Conservation (phyloP, 345 rosid genomes). For the Odontarrhena argentea region DNA sequence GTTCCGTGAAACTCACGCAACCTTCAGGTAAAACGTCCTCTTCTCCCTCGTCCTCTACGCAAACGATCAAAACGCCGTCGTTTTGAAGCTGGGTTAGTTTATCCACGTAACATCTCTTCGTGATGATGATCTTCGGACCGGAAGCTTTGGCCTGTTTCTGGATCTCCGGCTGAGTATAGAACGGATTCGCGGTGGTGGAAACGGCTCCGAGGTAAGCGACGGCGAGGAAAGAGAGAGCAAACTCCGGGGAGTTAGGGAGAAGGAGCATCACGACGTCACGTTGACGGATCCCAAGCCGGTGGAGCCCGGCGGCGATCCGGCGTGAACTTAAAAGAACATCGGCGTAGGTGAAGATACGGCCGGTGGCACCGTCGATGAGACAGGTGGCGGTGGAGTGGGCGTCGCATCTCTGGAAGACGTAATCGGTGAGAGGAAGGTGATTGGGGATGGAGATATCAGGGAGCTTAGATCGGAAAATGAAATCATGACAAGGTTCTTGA, state of each 20-base stretch:
- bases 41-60: slow-evolving; percentile 22
- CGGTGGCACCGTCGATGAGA: slow-evolving; percentile 73
- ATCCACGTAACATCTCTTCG: slow-evolving; percentile 52
- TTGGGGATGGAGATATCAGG: slow-evolving; percentile 76
- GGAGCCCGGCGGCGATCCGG: slow-evolving; percentile 62
- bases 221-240: slow-evolving; percentile 69
- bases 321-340: slow-evolving; percentile 65
- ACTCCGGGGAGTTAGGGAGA: slow-evolving; percentile 75
- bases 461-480: slow-evolving; percentile 76
- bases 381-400: slow-evolving; percentile 38
- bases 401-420: slow-evolving; percentile 62
- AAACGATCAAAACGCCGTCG: slow-evolving; percentile 41
- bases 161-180: slow-evolving; percentile 70
- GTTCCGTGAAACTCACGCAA: slow-evolving; percentile 58
- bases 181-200: slow-evolving; percentile 78
- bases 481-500: slow-evolving; percentile 36
- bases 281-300: slow-evolving; percentile 61
- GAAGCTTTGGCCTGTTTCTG: slow-evolving; percentile 67
- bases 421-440: slow-evolving; percentile 71
- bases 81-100: slow-evolving; percentile 49
- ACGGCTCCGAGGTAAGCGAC: slow-evolving; percentile 68
- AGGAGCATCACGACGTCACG: slow-evolving; percentile 73
- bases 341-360: slow-evolving; percentile 53
- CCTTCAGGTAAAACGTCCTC: slow-evolving; percentile 38
- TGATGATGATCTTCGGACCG: slow-evolving; percentile 57